Conservation (phyloP, 345 rosid species). For the Ricinus communis region DNA sequence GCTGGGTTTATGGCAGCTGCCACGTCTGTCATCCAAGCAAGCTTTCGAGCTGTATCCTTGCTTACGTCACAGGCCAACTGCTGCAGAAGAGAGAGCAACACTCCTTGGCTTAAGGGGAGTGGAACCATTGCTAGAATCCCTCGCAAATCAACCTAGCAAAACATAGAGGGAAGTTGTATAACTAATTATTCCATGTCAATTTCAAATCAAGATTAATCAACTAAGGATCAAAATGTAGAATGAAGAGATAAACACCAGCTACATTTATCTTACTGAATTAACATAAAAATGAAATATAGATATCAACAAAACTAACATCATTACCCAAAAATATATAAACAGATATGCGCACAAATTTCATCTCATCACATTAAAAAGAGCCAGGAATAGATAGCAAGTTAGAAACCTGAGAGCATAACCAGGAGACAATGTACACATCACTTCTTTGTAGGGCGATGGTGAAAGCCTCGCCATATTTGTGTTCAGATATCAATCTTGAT, state of each 20-base stretch:
- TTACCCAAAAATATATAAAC: background rate
- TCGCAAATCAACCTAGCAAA: slow-evolving; percentile 63
- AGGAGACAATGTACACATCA: slow-evolving; percentile 72
- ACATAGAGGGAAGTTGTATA: background rate
- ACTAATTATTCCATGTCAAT: background rate
- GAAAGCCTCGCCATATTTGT: slow-evolving; percentile 81
- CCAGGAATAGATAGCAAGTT: background rate
- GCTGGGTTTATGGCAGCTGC: slow-evolving; percentile 69
- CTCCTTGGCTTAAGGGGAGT: slow-evolving; percentile 84
- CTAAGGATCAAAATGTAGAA: background rate
- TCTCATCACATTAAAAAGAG: background rate
- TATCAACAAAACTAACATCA: background rate
- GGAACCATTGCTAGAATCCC: slow-evolving; percentile 54
- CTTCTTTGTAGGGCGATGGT: slow-evolving; percentile 72
- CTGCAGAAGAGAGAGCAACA: slow-evolving; percentile 76
- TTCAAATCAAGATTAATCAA: background rate
- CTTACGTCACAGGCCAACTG: slow-evolving; percentile 74
- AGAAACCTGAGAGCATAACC: slow-evolving; percentile 86
- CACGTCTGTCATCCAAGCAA: slow-evolving; percentile 81
- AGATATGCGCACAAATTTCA: background rate
- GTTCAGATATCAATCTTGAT: slow-evolving; percentile 59
- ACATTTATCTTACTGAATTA: background rate
- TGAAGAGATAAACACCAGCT: background rate
- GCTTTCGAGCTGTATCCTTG: slow-evolving; percentile 61
- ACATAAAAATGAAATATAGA: background rate